Conservation (phyloP, 2,329 filamentous ascomycete species). For the Xylariaceae sp. region DNA sequence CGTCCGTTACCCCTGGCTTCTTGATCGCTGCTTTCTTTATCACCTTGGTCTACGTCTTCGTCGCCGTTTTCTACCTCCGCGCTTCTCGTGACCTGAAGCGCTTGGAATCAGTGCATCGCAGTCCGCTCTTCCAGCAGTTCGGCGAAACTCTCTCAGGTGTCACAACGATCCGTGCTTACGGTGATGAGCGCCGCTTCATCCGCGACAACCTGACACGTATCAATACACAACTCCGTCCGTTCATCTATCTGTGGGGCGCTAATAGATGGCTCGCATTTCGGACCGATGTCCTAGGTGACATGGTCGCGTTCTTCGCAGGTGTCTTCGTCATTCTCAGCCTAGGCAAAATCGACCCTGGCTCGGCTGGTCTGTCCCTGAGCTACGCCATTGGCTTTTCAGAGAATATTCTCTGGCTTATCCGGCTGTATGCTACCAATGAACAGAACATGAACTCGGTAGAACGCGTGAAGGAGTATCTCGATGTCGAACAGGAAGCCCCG, state of each 20-base stretch:
- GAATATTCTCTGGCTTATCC: slow-evolving; percentile 93
- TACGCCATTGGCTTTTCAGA: slow-evolving; percentile 97
- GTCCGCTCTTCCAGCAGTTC: slow-evolving; percentile 95
- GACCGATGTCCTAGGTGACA: slow-evolving; percentile 83
- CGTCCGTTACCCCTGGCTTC: slow-evolving; percentile 85
- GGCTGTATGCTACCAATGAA: slow-evolving; percentile 90
- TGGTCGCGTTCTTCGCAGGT: slow-evolving; percentile 91
- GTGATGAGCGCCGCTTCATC: slow-evolving; percentile 89
- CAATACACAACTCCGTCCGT: slow-evolving; percentile 87
- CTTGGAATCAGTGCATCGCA: slow-evolving; percentile 89
- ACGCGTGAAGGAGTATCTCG: slow-evolving; percentile 93
- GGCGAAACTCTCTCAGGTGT: slow-evolving; percentile 93
- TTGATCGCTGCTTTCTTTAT: slow-evolving; percentile 85
- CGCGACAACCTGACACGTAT: slow-evolving; percentile 85
- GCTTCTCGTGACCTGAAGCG: slow-evolving; percentile 95
- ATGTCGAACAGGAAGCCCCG: slow-evolving; percentile 89
- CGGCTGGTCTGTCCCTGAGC: slow-evolving; percentile 88
- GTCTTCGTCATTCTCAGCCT: slow-evolving; percentile 85
- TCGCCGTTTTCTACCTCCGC: slow-evolving; percentile 84
- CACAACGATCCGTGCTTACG: slow-evolving; percentile 94
- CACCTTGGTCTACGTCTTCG: slow-evolving; percentile 73
- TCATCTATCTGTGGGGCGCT: slow-evolving; percentile 93
- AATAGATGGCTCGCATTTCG: slow-evolving; percentile 96
- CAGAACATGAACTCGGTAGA: slow-evolving; percentile 99
- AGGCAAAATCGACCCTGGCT: slow-evolving; percentile 81